A percentile compares a stretch with the other conserved stretches of the same genome.
phyloP scores from a whole-genome alignment of 805 yeast genomes.

The Komagataella pastoris region DNA sequence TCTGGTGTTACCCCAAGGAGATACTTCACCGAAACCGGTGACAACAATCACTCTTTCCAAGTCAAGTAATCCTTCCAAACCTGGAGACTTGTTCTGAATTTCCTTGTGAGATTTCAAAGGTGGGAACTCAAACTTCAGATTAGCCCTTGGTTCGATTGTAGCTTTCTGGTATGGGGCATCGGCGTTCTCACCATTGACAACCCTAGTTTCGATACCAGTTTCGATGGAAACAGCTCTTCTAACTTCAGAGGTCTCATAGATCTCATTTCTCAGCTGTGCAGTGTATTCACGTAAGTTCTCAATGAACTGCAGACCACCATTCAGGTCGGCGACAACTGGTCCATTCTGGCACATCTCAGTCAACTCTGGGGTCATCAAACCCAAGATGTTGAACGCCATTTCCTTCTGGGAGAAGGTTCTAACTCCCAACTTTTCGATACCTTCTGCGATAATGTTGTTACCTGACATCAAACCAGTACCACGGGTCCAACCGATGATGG shows the following conservation, averaged over 20 bases:
- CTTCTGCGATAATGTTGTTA: conserved; percentile 95
- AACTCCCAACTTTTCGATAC: conserved; percentile 89
- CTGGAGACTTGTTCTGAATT: conserved; percentile 53
- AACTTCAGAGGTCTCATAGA: conserved; percentile 74
- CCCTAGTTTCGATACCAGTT: conserved; percentile 75
- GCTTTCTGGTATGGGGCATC: conserved; percentile 76
- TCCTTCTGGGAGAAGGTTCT: conserved; percentile 98
- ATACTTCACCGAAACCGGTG: conserved; percentile 97
- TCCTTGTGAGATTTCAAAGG: conserved; percentile 64
- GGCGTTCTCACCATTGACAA: conserved; percentile 77
- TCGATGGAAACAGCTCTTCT: conserved; percentile 94
- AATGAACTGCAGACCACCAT: conserved; percentile 95
- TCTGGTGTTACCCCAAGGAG: conserved; percentile 99
- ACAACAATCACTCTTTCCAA: conserved; percentile 87
- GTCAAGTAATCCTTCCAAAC: conserved; percentile 83
- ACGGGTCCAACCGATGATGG: conserved; percentile 99
- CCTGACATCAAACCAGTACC: conserved; percentile 99
- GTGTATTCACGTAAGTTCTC: conserved; percentile 86
- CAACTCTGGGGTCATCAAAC: conserved; percentile 80
- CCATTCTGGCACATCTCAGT: conserved; percentile 79
- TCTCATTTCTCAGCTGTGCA: conserved; percentile 60
- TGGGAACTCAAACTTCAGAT: conserved; percentile 92
- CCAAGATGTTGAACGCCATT: conserved; percentile 97
- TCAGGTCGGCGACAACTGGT: conserved; percentile 96
- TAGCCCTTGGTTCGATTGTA: conserved; percentile 83